A percentile compares a stretch with the other conserved stretches of the same genome.
phyloP scores from a whole-genome alignment of 108 stramenopile species.

The Asterionellopsis glacialis region DNA sequence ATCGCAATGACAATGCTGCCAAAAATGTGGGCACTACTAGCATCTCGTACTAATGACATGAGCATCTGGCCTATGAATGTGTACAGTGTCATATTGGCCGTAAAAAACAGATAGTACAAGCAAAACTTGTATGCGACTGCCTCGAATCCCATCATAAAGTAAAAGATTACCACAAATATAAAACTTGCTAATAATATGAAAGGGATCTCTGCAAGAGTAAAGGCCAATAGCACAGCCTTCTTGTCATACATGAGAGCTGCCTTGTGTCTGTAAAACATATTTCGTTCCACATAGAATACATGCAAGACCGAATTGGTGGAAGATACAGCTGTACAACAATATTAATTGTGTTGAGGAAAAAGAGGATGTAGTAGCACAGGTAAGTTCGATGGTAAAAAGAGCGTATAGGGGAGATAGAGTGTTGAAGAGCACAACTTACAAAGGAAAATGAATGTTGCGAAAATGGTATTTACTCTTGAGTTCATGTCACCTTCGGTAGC shows the following conservation, averaged over 20 bases:
- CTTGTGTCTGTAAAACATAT: conserved; percentile 77
- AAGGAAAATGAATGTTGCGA: conserved; percentile 47
- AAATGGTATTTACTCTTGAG: conserved; percentile 52
- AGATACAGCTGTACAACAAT: conserved; percentile 24
- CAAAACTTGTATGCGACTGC: conserved; percentile 51
- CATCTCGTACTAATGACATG: conserved; percentile 46
- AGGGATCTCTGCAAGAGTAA: conserved; percentile 55
- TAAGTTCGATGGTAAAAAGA: neutral
- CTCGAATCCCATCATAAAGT: conserved; percentile 52
- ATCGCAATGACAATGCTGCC: conserved; percentile 38
- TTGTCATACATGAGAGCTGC: conserved; percentile 60
- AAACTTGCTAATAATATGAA: conserved; percentile 43
- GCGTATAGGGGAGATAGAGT: neutral
- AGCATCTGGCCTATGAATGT: conserved; percentile 39
- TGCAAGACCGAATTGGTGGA: conserved; percentile 53
- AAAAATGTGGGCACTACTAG: conserved; percentile 45
- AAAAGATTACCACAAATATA: conserved; percentile 44
- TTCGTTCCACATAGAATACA: conserved; percentile 65
- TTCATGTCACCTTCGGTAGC: conserved; percentile 50
- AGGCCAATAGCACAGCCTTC: conserved; percentile 31
- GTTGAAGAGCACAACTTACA: conserved; percentile 1
- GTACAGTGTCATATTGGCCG: conserved; percentile 22
- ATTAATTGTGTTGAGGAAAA: neutral
- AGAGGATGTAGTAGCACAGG: neutral
- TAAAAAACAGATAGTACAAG: conserved; percentile 39